A percentile compares a stretch with the other conserved stretches of the same genome.
Evolutionary conservation across 1,284 basidiomycete genomes (phyloP).

Genomic region (Leccinum colubrinum): DNA sequence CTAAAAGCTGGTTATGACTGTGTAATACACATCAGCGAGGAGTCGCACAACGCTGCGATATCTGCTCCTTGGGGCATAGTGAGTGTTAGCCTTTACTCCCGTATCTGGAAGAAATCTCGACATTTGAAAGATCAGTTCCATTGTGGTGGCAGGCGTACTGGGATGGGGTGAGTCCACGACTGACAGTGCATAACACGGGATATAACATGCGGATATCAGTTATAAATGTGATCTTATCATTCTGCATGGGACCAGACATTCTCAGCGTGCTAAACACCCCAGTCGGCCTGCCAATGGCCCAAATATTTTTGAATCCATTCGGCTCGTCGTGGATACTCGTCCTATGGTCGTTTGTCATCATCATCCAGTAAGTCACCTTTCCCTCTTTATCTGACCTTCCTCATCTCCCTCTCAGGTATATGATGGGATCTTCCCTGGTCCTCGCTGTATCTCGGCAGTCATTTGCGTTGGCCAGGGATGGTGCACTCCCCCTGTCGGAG

Average conservation of each 20-base stretch:
- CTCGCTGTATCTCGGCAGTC: background rate
- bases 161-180: constrained; percentile 22
- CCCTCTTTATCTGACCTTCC: background rate
- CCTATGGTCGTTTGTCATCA: background rate
- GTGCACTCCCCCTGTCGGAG: background rate
- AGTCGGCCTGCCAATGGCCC: background rate
- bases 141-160: constrained; percentile 14
- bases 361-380: background rate
- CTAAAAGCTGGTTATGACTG: constrained; percentile 41
- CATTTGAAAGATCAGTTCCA: constrained; percentile 18
- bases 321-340: background rate
- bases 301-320: background rate
- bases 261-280: background rate
- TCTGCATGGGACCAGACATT: background rate
- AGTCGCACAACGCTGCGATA: constrained; percentile 42
- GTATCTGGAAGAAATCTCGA: background rate
- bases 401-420: background rate
- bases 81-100: background rate
- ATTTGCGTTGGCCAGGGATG: background rate
- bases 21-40: constrained; percentile 48
- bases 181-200: background rate
- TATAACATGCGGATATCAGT: background rate
- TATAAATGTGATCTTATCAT: background rate
- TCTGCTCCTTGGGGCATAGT: constrained; percentile 42
- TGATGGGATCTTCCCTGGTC: background rate